Evolutionary conservation across 1,284 basidiomycete genomes (phyloP), one percentile per base, ranked within the genome.

Genomic region (Phellopilus nigrolimitatus): DNA sequence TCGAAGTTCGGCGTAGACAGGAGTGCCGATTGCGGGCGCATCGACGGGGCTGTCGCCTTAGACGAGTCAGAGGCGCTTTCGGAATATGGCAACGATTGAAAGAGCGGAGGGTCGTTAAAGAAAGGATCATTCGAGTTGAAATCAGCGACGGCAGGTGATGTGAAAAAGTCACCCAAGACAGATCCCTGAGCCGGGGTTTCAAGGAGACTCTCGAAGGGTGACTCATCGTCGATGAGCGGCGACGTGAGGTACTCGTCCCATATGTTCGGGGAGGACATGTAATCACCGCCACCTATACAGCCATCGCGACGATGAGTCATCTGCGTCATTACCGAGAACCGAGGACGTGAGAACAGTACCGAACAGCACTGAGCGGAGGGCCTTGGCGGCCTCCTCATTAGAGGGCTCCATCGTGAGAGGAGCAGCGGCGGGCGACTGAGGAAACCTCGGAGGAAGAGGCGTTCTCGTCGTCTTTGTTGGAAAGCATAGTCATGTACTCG

Each of bases 181-280:
- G 68, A 67, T 4, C 59, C 65, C 38, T 67, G 37, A 7, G 63
- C 67, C 2, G 83, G 84, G 0, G 84, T 84, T 4, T 68, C 73
- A 54, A 85, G 74, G 62, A 79, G 73, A 30, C 82, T 78, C 9
- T 74, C 72, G 50, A 70, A 68, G 2, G 81, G 80, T n/a, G 75
- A 75, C 40, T 76, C 74, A 8, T 74, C 66, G 27, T 51, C 49
- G 15, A 51, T 27, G 46, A 76, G 63, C 1, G 75, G 75, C 25
- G 74, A 77, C 6, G 75, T 76, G 8, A 77, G 60, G 56, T 63
- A 76, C 50, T 69, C 67, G 56, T 52, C 60, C 28, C 64, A 70
- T 41, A 9, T 13, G 5, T 40, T 41, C 27, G 7, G 24, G 30
- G 54, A 45, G 6, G 1, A 17, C 3, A 40, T 47, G 19, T 49